Base-by-base conservation (phyloP, 768 basidiomycete genomes). In the Russula griseocarnosa region DNA sequence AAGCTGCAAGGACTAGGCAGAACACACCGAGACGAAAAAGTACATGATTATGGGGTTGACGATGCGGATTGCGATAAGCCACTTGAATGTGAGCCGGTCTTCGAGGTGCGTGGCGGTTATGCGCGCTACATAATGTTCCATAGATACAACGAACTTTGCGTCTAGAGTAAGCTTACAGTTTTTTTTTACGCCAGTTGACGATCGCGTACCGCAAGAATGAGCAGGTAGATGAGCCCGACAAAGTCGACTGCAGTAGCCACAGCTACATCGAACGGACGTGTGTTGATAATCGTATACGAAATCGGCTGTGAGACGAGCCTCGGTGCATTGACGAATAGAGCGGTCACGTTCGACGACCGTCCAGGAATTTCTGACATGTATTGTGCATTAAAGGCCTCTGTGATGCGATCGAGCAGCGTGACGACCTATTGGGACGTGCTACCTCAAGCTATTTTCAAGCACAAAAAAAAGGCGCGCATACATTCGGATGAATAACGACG, bases 251-350 rank as follows among this genome's bases (percentile, higher is more conserved):
- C 73, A 3, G 68, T 55, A 2, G 71, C 73, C n/a, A 83, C 80
- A 26, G 85, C 81, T 14, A 79, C 71, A 66, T 86, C 79, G 61
- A 87, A 88, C 0, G 87, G 84, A 20, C 77, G 73, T 1, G 84
- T 63, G 63, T 87, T 86, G 58, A 75, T 51, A 10, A 83, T 53
- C 0, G 72, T 78, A 66, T 80, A 87, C 38, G 70, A 74, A 7
- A 86, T 70, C 1, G 87, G 85, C 11, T 76, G 61, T 2, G 78
- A 71, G 34, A 87, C 71, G 5, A 82, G 78, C 58, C 77, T 74
- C 0, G 86, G 85, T 1, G 85, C 82, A 1, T 60, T 75, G 36
- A 70, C 64, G 28, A 85, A 72, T 28, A 88, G 66, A 2, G 71
- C 52, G 0, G 78, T 13, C 28, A 76, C 51, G 61, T 75, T 72